Conservation (phyloP, 148 eudicot genomes). For the Suaeda aralocaspica region DNA sequence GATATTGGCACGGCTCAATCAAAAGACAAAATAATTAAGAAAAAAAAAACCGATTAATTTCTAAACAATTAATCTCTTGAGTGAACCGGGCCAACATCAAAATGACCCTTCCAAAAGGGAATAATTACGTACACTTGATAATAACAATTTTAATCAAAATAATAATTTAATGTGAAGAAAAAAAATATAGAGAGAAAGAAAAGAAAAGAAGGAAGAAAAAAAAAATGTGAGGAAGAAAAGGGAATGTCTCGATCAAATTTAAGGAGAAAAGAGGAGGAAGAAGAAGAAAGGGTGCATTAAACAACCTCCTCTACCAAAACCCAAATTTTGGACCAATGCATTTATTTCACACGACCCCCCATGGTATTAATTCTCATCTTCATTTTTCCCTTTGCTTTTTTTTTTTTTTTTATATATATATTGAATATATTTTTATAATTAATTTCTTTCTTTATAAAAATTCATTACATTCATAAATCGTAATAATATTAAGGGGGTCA, state of each 20-base stretch:
- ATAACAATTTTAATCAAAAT: too few species aligned
- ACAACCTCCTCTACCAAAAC: slow-evolving; percentile 26
- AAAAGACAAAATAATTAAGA: slow-evolving; percentile 13
- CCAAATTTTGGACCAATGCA: slow-evolving; percentile 23
- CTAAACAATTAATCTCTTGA: slow-evolving; percentile 22
- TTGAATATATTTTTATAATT: too few species aligned
- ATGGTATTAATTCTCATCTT: background rate
- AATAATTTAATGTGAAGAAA: background rate
- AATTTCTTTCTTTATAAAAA: too few species aligned
- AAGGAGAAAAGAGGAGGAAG: slow-evolving; percentile 20
- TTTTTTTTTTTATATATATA: too few species aligned
- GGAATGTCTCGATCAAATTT: slow-evolving; percentile 31
- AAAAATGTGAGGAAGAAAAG: slow-evolving; percentile 10
- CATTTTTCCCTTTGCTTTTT: background rate
- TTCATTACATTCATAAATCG: too few species aligned
- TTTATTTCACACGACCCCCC: slow-evolving; percentile 21
- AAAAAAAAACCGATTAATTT: background rate
- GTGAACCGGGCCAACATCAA: slow-evolving; percentile 54
- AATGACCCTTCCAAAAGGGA: slow-evolving; percentile 30
- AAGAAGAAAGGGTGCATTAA: slow-evolving; percentile 15
- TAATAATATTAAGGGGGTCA: too few species aligned
- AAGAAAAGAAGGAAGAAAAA: background rate
- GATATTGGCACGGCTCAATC: slow-evolving; percentile 62
- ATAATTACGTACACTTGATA: background rate
- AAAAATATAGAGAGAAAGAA: background rate